A percentile compares a stretch with the other conserved stretches of the same genome.
phyloP scores from a whole-genome alignment of 495 filamentous ascomycete species.

The Aspergillus conjunctus region DNA sequence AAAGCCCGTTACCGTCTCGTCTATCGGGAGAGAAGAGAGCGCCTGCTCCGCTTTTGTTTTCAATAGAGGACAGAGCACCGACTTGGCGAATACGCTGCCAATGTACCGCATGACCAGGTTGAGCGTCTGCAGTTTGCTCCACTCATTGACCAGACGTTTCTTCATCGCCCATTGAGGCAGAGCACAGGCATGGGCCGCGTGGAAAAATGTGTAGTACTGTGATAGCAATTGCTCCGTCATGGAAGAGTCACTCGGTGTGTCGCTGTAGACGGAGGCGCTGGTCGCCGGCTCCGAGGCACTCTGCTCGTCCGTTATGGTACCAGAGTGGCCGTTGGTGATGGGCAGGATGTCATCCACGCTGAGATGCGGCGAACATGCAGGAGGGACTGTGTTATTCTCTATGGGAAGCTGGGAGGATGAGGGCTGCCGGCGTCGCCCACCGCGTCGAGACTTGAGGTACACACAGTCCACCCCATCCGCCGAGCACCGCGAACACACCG shows the following conservation, averaged over 20 bases:
- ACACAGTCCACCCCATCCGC: conserved; percentile 20
- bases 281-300: conserved; percentile 8
- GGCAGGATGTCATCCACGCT: background rate
- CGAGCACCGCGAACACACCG: conserved; percentile 25
- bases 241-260: conserved; percentile 16
- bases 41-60: conserved; percentile 6
- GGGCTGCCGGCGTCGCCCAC: conserved; percentile 1
- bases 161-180: conserved; percentile 23
- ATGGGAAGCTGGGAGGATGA: background rate
- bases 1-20: conserved; percentile 14
- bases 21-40: background rate
- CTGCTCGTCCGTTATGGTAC: background rate
- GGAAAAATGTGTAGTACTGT: conserved; percentile 24
- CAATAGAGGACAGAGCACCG: background rate
- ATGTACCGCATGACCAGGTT: conserved; percentile 22
- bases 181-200: conserved; percentile 28
- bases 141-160: background rate
- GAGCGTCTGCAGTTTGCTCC: conserved; percentile 13
- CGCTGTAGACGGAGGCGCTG: conserved; percentile 10
- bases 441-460: conserved; percentile 22
- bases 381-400: background rate
- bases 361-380: background rate
- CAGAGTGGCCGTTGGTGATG: background rate
- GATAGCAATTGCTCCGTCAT: conserved; percentile 11
- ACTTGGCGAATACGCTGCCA: conserved; percentile 22